Evolutionary conservation across 768 basidiomycete species (phyloP).

Genomic region (Phylloporus sp.): DNA sequence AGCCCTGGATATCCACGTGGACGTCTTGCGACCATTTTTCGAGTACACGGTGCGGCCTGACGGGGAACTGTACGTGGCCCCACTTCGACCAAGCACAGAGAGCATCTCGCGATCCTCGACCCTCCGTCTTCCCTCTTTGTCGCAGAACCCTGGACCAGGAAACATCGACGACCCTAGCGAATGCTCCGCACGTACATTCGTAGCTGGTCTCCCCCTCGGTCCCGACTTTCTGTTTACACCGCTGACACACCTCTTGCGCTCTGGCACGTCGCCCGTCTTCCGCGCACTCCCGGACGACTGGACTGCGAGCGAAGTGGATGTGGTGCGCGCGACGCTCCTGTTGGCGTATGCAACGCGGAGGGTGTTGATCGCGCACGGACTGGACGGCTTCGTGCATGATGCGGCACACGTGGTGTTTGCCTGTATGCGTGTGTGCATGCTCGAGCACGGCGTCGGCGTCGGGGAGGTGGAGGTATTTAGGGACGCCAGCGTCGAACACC

Average conservation of each 20-base stretch:
- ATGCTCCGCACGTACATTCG: neutral
- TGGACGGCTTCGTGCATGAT: constrained; percentile 30
- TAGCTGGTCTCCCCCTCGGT: constrained; percentile 41
- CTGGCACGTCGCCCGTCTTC: constrained; percentile 69
- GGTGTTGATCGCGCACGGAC: constrained; percentile 38
- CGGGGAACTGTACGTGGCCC: constrained; percentile 42
- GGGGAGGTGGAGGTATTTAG: constrained; percentile 67
- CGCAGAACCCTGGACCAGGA: neutral
- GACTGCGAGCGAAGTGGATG: constrained; percentile 75
- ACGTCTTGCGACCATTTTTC: constrained; percentile 50
- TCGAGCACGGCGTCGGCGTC: constrained; percentile 65
- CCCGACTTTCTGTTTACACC: constrained; percentile 68
- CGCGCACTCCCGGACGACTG: constrained; percentile 60
- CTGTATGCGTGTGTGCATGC: constrained; percentile 94
- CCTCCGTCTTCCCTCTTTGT: constrained; percentile 35
- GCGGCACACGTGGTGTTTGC: constrained; percentile 49
- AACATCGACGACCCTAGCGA: neutral
- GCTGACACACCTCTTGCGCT: constrained; percentile 75
- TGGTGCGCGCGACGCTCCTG: constrained; percentile 64
- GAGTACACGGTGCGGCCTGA: constrained; percentile 40
- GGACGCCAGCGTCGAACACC: constrained; percentile 53
- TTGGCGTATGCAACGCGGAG: constrained; percentile 50
- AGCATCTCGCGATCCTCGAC: constrained; percentile 59
- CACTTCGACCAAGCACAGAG: constrained; percentile 43
- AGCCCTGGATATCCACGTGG: constrained; percentile 25